Evolutionary conservation across 768 basidiomycete genomes (phyloP).

Genomic region (Ephemerocybe angulata): DNA sequence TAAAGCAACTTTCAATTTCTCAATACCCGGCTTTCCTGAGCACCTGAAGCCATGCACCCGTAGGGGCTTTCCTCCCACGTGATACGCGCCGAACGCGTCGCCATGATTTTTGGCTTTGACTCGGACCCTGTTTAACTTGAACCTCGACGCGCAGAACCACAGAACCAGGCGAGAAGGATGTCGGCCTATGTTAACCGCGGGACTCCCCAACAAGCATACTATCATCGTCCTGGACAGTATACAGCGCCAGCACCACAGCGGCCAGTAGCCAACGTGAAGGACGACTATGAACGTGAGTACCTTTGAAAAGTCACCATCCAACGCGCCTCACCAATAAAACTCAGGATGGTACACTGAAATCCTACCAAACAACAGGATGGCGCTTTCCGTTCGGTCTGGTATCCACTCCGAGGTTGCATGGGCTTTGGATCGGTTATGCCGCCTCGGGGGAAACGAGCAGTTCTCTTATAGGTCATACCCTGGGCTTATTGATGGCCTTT

Average conservation of each 20-base stretch:
- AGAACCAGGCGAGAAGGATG: slow-evolving; percentile 9
- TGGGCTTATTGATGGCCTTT: slow-evolving; percentile 77
- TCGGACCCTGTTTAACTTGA: not conserved
- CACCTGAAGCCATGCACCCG: not conserved
- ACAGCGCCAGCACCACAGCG: slow-evolving; percentile 20
- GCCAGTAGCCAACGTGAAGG: slow-evolving; percentile 47
- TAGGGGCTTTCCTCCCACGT: not conserved
- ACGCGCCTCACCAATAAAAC: slow-evolving; percentile 3
- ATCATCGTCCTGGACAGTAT: slow-evolving; percentile 22
- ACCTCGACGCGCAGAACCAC: not conserved
- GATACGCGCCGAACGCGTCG: not conserved
- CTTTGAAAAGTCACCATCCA: slow-evolving; percentile 1
- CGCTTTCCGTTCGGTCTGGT: slow-evolving; percentile 83
- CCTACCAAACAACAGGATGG: slow-evolving; percentile 78
- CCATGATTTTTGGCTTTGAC: not conserved
- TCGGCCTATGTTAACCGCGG: slow-evolving; percentile 21
- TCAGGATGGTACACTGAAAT: slow-evolving; percentile 86
- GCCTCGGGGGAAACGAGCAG: slow-evolving; percentile 74
- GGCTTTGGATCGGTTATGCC: slow-evolving; percentile 83
- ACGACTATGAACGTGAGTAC: slow-evolving; percentile 73
- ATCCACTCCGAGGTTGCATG: slow-evolving; percentile 81
- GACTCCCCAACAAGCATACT: slow-evolving; percentile 17
- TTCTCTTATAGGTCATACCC: slow-evolving; percentile 71
- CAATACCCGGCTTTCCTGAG: not conserved
- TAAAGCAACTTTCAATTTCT: too few relatives aligned